Evolutionary conservation across 2,329 filamentous ascomycete genomes (phyloP).

Genomic region (Colletotrichum lini): DNA sequence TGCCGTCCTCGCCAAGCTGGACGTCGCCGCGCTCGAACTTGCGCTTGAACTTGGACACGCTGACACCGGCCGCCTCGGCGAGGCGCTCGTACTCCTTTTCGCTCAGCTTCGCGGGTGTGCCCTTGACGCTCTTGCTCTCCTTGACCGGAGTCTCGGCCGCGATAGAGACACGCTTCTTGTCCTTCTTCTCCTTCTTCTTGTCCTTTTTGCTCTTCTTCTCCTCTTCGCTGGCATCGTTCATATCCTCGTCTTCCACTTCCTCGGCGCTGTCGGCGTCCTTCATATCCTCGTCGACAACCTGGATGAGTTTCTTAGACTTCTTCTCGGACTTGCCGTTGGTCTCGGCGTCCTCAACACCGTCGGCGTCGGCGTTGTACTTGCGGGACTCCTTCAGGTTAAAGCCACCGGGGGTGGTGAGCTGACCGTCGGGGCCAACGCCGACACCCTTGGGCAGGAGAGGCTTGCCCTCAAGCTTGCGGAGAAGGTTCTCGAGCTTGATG

Average conservation of each 20-base stretch:
- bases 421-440: constrained; percentile 81
- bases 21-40: constrained; percentile 85
- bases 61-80: constrained; percentile 77
- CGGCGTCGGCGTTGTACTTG: constrained; percentile 95
- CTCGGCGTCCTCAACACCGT: constrained; percentile 79
- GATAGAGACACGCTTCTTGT: constrained; percentile 46
- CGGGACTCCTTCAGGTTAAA: constrained; percentile 93
- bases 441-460: constrained; percentile 83
- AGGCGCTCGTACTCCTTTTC: constrained; percentile 71
- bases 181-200: constrained; percentile 59
- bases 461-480: constrained; percentile 90
- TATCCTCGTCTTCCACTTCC: constrained; percentile 57
- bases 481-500: constrained; percentile 81
- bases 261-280: constrained; percentile 55
- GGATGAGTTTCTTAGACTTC: constrained; percentile 56
- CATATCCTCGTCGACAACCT: constrained; percentile 62
- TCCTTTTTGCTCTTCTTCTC: constrained; percentile 56
- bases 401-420: constrained; percentile 76
- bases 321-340: constrained; percentile 53
- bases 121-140: constrained; percentile 45
- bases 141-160: constrained; percentile 52
- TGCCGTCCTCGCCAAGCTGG: constrained; percentile 74
- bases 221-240: constrained; percentile 53
- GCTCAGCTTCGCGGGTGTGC: constrained; percentile 58
- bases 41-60: constrained; percentile 82